phyloP scores from a whole-genome alignment of 2,329 filamentous ascomycete species.

The Ceratocystis lukuohia region DNA sequence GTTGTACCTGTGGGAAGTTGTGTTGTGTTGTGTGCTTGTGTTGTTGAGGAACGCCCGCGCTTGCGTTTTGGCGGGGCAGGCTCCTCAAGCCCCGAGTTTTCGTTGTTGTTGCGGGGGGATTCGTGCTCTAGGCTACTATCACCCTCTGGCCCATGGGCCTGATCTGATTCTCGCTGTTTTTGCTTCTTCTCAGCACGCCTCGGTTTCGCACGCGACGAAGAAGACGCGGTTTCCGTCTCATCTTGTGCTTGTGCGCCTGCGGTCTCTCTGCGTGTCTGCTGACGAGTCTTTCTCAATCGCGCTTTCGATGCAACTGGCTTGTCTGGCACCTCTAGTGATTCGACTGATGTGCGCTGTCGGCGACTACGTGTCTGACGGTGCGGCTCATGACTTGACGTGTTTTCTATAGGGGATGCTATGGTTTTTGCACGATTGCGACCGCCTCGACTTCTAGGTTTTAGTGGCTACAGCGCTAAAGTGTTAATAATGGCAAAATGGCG shows the following conservation, averaged over 20 bases:
- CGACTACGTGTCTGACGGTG: not conserved
- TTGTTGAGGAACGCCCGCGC: not conserved
- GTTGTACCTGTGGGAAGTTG: not conserved
- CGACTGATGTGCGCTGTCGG: slow-evolving; percentile 1
- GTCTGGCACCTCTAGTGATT: not conserved
- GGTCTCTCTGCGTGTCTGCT: not conserved
- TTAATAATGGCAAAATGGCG: not conserved
- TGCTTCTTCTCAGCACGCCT: not conserved
- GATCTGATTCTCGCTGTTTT: not conserved
- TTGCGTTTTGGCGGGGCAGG: not conserved
- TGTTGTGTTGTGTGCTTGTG: too few species aligned
- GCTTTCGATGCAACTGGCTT: not conserved
- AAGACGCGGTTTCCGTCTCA: not conserved
- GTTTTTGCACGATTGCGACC: not conserved
- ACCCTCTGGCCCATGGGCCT: not conserved
- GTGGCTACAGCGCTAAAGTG: not conserved
- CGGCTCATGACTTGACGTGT: not conserved
- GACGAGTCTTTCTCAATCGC: not conserved
- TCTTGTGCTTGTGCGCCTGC: not conserved
- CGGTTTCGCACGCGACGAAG: not conserved
- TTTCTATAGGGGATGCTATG: not conserved
- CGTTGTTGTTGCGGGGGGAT: not conserved
- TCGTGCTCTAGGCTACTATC: not conserved
- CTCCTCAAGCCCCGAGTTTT: not conserved
- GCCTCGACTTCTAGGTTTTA: not conserved